These are phyloP conservation scores for Waitea zeae DNA, from an alignment of 1,284 basidiomycete species.

Conservation along the genomic window DNA sequence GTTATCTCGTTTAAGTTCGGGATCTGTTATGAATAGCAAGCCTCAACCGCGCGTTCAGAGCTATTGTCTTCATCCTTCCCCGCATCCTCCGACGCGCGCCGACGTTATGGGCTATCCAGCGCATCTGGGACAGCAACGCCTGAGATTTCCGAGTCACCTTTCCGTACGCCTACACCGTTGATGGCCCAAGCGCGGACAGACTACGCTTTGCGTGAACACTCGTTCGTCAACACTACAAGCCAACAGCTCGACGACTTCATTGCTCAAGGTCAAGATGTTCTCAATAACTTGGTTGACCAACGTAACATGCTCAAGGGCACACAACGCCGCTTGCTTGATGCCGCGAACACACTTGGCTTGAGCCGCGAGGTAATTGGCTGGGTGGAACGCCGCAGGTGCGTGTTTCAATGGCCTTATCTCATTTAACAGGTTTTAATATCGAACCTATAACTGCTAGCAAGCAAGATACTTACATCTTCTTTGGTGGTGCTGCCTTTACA, in stretches of 20 bases:
- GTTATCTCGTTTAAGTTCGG: too few species aligned
- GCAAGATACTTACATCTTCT: constrained; percentile 87
- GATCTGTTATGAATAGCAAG: constrained; percentile 24
- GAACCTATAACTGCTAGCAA: constrained; percentile 24
- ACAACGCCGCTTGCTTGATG: constrained; percentile 63
- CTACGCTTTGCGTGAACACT: constrained; percentile 72
- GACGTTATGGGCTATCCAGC: constrained; percentile 35
- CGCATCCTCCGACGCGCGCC: constrained; percentile 33
- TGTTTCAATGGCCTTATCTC: constrained; percentile 4
- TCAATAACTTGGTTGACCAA: constrained; percentile 85
- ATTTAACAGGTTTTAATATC: not conserved
- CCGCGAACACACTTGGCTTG: constrained; percentile 84
- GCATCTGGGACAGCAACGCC: constrained; percentile 22
- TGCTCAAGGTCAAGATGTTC: constrained; percentile 75
- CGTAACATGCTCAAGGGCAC: constrained; percentile 86
- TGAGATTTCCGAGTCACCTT: constrained; percentile 52
- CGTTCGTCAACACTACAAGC: constrained; percentile 72
- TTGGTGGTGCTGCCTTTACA: constrained; percentile 69
- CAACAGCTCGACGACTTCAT: constrained; percentile 75
- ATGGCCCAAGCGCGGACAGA: constrained; percentile 43
- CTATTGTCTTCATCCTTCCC: constrained; percentile 33
- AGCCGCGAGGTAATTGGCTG: constrained; percentile 87
- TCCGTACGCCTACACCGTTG: constrained; percentile 39
- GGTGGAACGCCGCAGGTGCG: constrained; percentile 81
- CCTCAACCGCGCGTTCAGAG: constrained; percentile 38